Evolutionary conservation across 2,329 filamentous ascomycete genomes (phyloP), one percentile per base, ranked within the genome.

Genomic region (Ophiognomonia clavigignenti-juglandacearum): DNA sequence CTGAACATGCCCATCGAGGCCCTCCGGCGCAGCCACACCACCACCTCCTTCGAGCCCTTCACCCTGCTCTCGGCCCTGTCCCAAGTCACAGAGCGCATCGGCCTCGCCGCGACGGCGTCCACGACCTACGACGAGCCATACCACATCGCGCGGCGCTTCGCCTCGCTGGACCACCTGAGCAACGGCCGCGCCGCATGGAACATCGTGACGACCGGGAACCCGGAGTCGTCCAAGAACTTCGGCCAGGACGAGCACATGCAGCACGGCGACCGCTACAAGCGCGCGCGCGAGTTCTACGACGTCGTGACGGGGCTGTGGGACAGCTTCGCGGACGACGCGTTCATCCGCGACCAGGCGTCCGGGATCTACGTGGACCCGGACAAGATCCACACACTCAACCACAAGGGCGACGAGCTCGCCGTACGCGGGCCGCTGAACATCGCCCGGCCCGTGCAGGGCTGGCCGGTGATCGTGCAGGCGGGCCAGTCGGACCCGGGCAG

Each of bases 1-100:
- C 56, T 77, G 36, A 78, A 78, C 51, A 77, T 78, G 76, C 75
- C 75, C 0, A 59, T 74, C 1, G 77, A 80, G 46, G 76, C 77
- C 1, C 64, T 80, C 10, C 75, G 75, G 53, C 72, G 76, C 24
- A 78, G 74, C 50, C 77, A 80, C 44, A 80, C 77, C 0, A 73
- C 77, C 1, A 78, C 75, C 0, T 79, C 75, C 0, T 80, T 79
- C 48, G 76, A 80, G 54, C 75, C 74, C 0, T 77, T 77, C 53
- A 77, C 74, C 0, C 57, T 77, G 2, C 64, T 77, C 3, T 74
- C 72, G 3, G 73, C 73, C 0, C 60, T 77, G 0, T 73, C 73
- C 0, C 59, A 65, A 0, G 70, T 74, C 1, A 77, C 74, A 0
- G 64, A 69, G 1, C 69, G 65, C 43, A 77, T 77, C 24, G 74